Evolutionary conservation across 202 grass and related monocot genomes (phyloP).

Genomic region (Schoenoplectus tabernaemontani): DNA sequence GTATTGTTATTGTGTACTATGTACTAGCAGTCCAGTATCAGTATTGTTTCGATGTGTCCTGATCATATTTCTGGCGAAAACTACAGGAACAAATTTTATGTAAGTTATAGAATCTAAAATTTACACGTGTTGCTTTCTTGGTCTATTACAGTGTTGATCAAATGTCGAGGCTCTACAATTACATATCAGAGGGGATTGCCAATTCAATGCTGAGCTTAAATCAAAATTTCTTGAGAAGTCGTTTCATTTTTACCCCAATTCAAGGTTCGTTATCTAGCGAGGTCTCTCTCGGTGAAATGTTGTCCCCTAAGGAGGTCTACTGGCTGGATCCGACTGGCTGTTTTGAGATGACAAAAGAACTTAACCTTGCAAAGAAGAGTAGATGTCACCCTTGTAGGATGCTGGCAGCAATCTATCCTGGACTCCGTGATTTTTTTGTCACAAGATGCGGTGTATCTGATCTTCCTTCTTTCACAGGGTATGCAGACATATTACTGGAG

Average conservation of each 20-base stretch:
- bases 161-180: slow-evolving; percentile 83
- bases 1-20: not conserved
- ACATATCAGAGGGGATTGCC: slow-evolving; percentile 48
- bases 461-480: slow-evolving; percentile 42
- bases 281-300: slow-evolving; percentile 45
- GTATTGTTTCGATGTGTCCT: not conserved
- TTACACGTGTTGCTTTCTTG: not conserved
- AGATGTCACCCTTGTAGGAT: slow-evolving; percentile 42
- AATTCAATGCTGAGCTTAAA: slow-evolving; percentile 58
- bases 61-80: not conserved
- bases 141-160: slow-evolving; percentile 64
- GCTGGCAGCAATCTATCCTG: slow-evolving; percentile 56
- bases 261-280: slow-evolving; percentile 29
- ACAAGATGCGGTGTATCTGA: slow-evolving; percentile 52
- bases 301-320: slow-evolving; percentile 56
- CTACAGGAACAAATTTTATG: not conserved
- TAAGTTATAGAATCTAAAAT: not conserved
- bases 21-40: not conserved
- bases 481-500: slow-evolving; percentile 57
- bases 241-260: slow-evolving; percentile 71
- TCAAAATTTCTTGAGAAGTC: slow-evolving; percentile 43
- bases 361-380: slow-evolving; percentile 26
- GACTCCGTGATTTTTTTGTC: slow-evolving; percentile 72
- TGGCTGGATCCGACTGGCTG: slow-evolving; percentile 89
- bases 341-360: slow-evolving; percentile 51